A percentile compares a stretch with the other conserved stretches of the same genome.
These are phyloP conservation scores for Erysiphe pulchra DNA, from an alignment of 2,329 filamentous ascomycete species.

Conservation along the genomic window DNA sequence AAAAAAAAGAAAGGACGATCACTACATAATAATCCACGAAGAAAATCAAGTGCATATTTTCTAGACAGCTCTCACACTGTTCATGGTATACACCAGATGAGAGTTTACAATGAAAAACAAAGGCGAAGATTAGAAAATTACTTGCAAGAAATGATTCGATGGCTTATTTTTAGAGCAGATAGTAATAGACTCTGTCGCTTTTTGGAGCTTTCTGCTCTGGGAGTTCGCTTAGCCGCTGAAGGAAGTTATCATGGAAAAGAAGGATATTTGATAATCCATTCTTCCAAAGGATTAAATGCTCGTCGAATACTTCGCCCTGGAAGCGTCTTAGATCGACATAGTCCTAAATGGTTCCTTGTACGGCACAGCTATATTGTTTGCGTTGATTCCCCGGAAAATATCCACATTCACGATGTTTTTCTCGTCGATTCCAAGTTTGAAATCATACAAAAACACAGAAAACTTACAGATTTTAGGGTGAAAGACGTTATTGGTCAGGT, in stretches of 20 bases:
- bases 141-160: constrained; percentile 77
- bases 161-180: constrained; percentile 88
- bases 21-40: constrained; percentile 14
- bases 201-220: constrained; percentile 76
- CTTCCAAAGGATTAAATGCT: constrained; percentile 69
- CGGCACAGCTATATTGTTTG: constrained; percentile 93
- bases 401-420: constrained; percentile 97
- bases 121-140: constrained; percentile 72
- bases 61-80: constrained; percentile 19
- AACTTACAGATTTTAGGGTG: constrained; percentile 24
- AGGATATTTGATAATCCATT: constrained; percentile 77
- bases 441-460: constrained; percentile 46
- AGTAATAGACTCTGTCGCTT: constrained; percentile 93
- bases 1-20: constrained; percentile 26
- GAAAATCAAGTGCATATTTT: constrained; percentile 26
- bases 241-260: constrained; percentile 97
- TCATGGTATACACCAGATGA: constrained; percentile 5
- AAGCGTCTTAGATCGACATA: constrained; percentile 58
- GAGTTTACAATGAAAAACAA: constrained; percentile 51
- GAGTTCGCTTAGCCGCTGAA: constrained; percentile 79
- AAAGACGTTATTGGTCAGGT: constrained; percentile 29
- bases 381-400: constrained; percentile 93
- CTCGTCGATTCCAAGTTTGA: constrained; percentile 77
- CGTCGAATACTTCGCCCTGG: constrained; percentile 54
- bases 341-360: constrained; percentile 94